Percentiles rank a stretch among this genome's conserved stretches.
These are phyloP conservation scores for Annulohypoxylon stygium DNA, from an alignment of 495 filamentous ascomycete genomes.

Conservation along the genomic window DNA sequence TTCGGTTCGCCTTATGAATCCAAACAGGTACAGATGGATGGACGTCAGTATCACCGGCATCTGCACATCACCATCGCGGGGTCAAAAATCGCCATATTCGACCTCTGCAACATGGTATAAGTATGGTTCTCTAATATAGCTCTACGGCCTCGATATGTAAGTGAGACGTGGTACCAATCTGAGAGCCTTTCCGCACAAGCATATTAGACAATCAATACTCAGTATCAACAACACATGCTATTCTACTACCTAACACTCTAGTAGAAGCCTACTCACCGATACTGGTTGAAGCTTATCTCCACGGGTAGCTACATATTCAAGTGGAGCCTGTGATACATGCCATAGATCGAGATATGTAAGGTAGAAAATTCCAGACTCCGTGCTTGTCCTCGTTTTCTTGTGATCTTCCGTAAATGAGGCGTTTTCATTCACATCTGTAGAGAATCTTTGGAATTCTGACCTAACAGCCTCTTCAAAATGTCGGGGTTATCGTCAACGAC, in stretches of 20 bases:
- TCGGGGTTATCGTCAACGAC: constrained; percentile 19
- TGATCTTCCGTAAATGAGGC: neutral
- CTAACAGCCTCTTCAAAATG: constrained; percentile 14
- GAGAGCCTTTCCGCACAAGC: neutral
- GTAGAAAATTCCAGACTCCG: constrained; percentile 1
- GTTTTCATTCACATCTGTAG: neutral
- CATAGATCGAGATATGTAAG: constrained; percentile 4
- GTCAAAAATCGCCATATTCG: neutral
- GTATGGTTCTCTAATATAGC: neutral
- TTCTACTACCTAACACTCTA: neutral
- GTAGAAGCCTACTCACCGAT: neutral
- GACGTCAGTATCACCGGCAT: constrained; percentile 31
- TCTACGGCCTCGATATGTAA: neutral
- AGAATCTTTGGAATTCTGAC: neutral
- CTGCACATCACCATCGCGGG: constrained; percentile 20
- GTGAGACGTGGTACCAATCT: neutral
- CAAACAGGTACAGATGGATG: constrained; percentile 7
- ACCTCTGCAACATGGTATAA: neutral
- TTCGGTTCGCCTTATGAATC: constrained; percentile 13
- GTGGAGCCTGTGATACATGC: constrained; percentile 14
- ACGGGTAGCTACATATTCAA: constrained; percentile 5
- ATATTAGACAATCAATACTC: neutral
- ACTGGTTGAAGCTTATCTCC: constrained; percentile 5
- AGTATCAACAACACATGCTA: neutral
- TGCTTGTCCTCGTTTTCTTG: neutral